phyloP scores from a whole-genome alignment of 2,329 filamentous ascomycete species.

The Fusarium circinatum region DNA sequence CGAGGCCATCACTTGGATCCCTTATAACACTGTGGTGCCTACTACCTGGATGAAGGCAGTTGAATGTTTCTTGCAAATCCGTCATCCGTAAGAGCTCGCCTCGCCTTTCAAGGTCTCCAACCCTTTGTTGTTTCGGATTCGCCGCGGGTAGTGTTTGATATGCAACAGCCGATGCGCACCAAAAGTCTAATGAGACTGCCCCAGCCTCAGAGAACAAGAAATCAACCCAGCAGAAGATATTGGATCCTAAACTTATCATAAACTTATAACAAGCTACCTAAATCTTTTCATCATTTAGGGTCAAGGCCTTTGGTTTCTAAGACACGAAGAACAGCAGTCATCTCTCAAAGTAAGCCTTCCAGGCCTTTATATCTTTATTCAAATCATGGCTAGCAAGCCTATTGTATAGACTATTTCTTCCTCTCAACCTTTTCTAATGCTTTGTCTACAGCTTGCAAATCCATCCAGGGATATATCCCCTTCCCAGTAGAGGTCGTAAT shows the following conservation, averaged over 20 bases:
- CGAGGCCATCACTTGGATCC: not conserved
- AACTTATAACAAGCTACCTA: not conserved
- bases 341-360: conserved; percentile 15
- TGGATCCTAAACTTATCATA: not conserved
- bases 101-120: conserved; percentile 3
- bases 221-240: not conserved
- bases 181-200: conserved; percentile 12
- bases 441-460: conserved; percentile 7
- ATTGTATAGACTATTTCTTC: conserved; percentile 33
- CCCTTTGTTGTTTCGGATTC: conserved; percentile 29
- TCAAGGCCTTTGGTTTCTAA: not conserved
- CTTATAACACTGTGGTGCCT: not conserved
- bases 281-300: not conserved
- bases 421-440: not conserved
- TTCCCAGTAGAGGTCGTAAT: conserved; percentile 31
- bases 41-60: not conserved
- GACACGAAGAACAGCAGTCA: not conserved
- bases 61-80: conserved; percentile 3
- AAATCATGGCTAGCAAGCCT: conserved; percentile 32
- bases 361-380: conserved; percentile 36
- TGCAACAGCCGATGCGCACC: conserved; percentile 10
- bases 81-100: conserved; percentile 1
- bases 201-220: not conserved
- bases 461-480: conserved; percentile 18
- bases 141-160: conserved; percentile 34